These are phyloP conservation scores for Albifimbria verrucaria DNA, from an alignment of 2,329 filamentous ascomycete species.

Conservation along the genomic window DNA sequence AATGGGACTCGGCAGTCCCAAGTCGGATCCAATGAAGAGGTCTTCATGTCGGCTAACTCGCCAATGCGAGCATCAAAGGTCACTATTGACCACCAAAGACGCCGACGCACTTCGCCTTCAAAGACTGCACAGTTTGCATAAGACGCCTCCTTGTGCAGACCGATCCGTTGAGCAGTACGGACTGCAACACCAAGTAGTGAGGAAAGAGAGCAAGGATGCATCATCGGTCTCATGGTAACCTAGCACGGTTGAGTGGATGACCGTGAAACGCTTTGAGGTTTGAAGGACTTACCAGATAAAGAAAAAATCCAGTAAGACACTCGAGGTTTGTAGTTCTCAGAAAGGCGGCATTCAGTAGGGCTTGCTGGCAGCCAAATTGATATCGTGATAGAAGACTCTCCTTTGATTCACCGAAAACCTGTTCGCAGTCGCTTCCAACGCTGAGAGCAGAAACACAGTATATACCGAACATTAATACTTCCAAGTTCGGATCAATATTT, in stretches of 20 bases:
- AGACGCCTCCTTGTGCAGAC: conserved; percentile 46
- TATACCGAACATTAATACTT: conserved; percentile 56
- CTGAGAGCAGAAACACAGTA: conserved; percentile 42
- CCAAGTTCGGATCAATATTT: conserved; percentile 36
- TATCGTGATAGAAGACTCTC: conserved; percentile 38
- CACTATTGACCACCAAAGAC: conserved; percentile 60
- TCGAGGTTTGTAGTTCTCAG: conserved; percentile 47
- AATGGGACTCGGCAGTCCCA: conserved; percentile 41
- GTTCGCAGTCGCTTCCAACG: conserved; percentile 39
- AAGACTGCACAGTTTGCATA: conserved; percentile 25
- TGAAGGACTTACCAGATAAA: conserved; percentile 48
- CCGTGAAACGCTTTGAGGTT: background rate
- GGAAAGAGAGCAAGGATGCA: conserved; percentile 48
- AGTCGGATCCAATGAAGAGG: conserved; percentile 23
- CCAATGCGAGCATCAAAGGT: conserved; percentile 54
- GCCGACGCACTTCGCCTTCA: conserved; percentile 57
- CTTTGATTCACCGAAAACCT: conserved; percentile 37
- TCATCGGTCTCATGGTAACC: conserved; percentile 41
- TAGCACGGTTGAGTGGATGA: conserved; percentile 17
- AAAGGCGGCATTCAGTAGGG: conserved; percentile 48
- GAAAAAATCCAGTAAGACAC: conserved; percentile 52
- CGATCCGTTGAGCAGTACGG: conserved; percentile 56
- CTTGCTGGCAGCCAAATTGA: conserved; percentile 48
- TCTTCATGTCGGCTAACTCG: conserved; percentile 42
- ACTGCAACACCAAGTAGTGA: conserved; percentile 51